Evolutionary conservation across 148 eudicot species (phyloP).

Genomic region (Amaranthus cruentus): DNA sequence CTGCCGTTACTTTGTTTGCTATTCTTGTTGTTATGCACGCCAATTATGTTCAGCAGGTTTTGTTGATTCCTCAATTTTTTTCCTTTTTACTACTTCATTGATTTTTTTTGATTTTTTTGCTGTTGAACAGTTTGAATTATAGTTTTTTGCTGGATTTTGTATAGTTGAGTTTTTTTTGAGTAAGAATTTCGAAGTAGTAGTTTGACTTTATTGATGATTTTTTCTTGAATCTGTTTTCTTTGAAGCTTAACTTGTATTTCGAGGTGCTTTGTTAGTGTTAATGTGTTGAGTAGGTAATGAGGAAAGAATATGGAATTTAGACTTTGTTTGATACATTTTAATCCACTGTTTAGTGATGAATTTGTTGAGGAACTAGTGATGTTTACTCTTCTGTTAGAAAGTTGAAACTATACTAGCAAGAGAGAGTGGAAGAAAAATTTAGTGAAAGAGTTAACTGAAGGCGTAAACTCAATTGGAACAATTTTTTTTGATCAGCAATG

Average conservation of each 20-base stretch:
- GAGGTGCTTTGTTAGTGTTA: not conserved
- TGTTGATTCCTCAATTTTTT: not conserved
- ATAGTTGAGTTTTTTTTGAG: not conserved
- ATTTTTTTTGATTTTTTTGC: not conserved
- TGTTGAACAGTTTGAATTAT: not conserved
- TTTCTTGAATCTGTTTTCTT: not conserved
- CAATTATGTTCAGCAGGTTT: conserved; percentile 89
- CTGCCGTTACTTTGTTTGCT: conserved; percentile 74
- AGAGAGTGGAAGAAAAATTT: too few relatives aligned
- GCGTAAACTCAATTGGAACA: too few relatives aligned
- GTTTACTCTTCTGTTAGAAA: too few relatives aligned
- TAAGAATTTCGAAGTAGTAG: not conserved
- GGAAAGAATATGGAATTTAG: too few relatives aligned
- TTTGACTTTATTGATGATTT: not conserved
- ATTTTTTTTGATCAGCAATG: too few relatives aligned
- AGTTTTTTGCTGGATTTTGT: not conserved
- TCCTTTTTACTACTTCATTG: not conserved
- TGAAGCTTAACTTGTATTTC: not conserved
- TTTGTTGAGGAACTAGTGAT: too few relatives aligned
- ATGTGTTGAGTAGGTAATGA: too few relatives aligned
- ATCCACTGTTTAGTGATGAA: too few relatives aligned
- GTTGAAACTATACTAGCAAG: too few relatives aligned
- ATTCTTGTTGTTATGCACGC: conserved; percentile 98
- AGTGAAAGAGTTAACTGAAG: too few relatives aligned
- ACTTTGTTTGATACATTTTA: too few relatives aligned